Conservation (phyloP, 495 filamentous ascomycete genomes). For the Neurospora sp. region DNA sequence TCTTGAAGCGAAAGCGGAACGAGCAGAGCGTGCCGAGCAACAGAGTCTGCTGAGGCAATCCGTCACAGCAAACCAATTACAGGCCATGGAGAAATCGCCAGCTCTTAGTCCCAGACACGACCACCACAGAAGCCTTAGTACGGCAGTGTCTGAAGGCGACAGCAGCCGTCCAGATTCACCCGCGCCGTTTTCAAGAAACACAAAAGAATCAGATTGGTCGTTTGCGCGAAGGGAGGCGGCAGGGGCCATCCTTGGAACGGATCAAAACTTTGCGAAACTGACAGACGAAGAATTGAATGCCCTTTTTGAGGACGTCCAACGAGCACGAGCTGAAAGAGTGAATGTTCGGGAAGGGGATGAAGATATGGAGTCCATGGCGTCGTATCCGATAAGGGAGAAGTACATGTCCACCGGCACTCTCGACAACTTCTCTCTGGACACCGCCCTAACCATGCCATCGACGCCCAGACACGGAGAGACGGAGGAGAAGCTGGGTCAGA, state of each 20-base stretch:
- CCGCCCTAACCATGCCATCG: constrained; percentile 83
- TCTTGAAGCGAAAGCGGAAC: constrained; percentile 85
- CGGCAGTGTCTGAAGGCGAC: constrained; percentile 57
- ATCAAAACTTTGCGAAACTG: constrained; percentile 79
- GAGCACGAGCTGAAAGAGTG: constrained; percentile 71
- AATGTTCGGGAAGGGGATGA: constrained; percentile 69
- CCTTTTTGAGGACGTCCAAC: constrained; percentile 92
- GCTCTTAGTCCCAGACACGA: constrained; percentile 54
- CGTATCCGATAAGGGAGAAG: constrained; percentile 84
- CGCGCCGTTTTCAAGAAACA: constrained; percentile 51
- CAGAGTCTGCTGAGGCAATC: constrained; percentile 84
- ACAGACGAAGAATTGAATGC: constrained; percentile 91
- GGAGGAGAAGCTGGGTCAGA: constrained; percentile 61
- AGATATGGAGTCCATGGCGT: constrained; percentile 80
- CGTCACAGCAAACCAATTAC: constrained; percentile 70
- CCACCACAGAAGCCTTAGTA: constrained; percentile 71
- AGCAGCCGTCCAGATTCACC: constrained; percentile 68
- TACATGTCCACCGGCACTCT: constrained; percentile 93
- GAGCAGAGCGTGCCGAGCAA: constrained; percentile 51
- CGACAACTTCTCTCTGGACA: constrained; percentile 95
- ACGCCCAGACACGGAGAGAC: constrained; percentile 72
- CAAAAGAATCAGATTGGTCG: constrained; percentile 90
- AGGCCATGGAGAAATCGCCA: constrained; percentile 34
- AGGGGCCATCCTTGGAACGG: constrained; percentile 77
- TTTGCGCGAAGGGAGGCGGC: constrained; percentile 90